A percentile compares a stretch with the other conserved stretches of the same genome.
Conservation (phyloP, 2,329 filamentous ascomycete species). For the Neonectria coccinea region DNA sequence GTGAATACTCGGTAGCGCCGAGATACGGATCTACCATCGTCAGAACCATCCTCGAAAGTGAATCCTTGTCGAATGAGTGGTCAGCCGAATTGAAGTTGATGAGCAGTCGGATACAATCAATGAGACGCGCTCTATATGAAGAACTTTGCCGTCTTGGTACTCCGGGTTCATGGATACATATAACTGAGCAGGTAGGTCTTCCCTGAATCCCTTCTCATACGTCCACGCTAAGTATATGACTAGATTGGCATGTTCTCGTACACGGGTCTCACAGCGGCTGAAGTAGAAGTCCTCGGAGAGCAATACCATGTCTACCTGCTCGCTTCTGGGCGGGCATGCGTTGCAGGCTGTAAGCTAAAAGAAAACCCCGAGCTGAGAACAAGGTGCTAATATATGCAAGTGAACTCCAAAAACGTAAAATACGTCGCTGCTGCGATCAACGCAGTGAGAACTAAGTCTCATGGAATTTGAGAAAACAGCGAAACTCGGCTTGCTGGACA, state of each 20-base stretch:
- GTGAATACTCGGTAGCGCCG: constrained; percentile 95
- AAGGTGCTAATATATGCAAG: not conserved
- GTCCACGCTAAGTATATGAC: constrained; percentile 7
- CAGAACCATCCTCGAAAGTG: constrained; percentile 84
- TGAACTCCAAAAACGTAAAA: constrained; percentile 86
- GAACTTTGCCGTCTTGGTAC: constrained; percentile 89
- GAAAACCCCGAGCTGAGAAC: constrained; percentile 72
- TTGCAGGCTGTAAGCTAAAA: constrained; percentile 35
- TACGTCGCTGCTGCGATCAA: constrained; percentile 92
- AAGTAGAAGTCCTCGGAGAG: constrained; percentile 76
- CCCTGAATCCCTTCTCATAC: not conserved
- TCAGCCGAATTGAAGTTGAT: constrained; percentile 90
- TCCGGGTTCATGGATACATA: constrained; percentile 93
- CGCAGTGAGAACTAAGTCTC: constrained; percentile 63
- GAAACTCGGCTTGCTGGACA: not conserved
- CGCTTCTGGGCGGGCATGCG: constrained; percentile 36
- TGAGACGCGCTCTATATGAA: constrained; percentile 81
- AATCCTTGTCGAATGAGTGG: constrained; percentile 86
- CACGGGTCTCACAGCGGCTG: constrained; percentile 78
- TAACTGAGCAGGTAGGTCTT: constrained; percentile 74
- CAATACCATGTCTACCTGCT: constrained; percentile 81
- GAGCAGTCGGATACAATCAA: constrained; percentile 92
- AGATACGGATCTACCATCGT: constrained; percentile 93
- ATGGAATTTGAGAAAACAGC: not conserved
- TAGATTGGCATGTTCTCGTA: constrained; percentile 99